Conservation (phyloP, 2,329 filamentous ascomycete genomes). For the Clarireedia homoeocarpa region DNA sequence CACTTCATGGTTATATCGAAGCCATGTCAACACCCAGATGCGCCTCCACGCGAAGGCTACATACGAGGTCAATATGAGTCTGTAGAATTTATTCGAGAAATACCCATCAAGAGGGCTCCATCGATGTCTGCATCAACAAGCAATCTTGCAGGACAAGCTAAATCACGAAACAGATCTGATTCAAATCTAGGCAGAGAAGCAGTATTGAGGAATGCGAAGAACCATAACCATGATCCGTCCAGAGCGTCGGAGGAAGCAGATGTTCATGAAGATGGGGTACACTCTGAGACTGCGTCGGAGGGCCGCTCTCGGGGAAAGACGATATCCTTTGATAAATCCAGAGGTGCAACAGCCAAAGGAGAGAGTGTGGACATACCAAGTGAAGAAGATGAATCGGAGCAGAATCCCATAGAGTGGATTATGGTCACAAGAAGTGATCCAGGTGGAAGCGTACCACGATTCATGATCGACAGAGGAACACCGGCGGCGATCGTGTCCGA, state of each 20-base stretch:
- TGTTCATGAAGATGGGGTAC: conserved; percentile 9
- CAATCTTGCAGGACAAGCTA: conserved; percentile 32
- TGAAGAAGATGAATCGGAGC: conserved; percentile 40
- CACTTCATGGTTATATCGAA: conserved; percentile 85
- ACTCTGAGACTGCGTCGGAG: conserved; percentile 15
- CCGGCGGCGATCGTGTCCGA: conserved; percentile 57
- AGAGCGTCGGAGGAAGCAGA: conserved; percentile 9
- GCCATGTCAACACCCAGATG: conserved; percentile 70
- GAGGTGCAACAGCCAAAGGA: conserved; percentile 31
- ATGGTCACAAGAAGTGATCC: conserved; percentile 68
- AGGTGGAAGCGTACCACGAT: conserved; percentile 63
- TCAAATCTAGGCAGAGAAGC: conserved; percentile 35
- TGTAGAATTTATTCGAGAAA: conserved; percentile 82
- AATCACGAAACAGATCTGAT: conserved; percentile 26
- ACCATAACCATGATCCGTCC: conserved; percentile 16
- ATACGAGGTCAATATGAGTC: conserved; percentile 86
- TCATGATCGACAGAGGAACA: conserved; percentile 65
- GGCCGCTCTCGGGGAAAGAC: conserved; percentile 32
- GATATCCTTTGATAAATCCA: conserved; percentile 17
- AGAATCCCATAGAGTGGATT: conserved; percentile 64
- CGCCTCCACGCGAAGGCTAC: conserved; percentile 61
- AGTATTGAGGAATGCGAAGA: conserved; percentile 35
- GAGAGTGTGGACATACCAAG: conserved; percentile 27
- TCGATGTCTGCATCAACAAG: conserved; percentile 37
- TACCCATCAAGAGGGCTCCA: conserved; percentile 46